Conservation (phyloP, 2,329 filamentous ascomycete species). For the Trichoderma semiorbis region DNA sequence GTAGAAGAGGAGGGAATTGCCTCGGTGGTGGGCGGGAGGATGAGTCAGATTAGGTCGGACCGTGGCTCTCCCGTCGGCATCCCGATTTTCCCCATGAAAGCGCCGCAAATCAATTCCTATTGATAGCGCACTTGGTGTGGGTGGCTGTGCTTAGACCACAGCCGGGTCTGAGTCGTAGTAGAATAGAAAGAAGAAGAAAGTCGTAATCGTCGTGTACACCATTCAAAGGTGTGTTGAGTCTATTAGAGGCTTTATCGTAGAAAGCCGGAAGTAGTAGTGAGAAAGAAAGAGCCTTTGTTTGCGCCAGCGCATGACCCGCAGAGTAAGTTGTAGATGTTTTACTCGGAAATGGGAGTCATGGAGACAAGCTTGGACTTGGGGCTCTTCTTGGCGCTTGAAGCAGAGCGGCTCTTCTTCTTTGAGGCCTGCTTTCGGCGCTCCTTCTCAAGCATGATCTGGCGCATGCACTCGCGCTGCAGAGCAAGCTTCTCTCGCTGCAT, state of each 20-base stretch:
- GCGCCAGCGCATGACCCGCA: conserved; percentile 11
- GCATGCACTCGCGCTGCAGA: conserved; percentile 51
- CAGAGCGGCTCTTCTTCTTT: conserved; percentile 35
- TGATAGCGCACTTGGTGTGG: background rate
- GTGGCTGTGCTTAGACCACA: conserved; percentile 9
- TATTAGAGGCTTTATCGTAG: conserved; percentile 6
- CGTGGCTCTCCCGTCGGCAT: conserved; percentile 1
- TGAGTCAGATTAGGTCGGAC: conserved; percentile 12
- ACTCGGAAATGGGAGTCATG: conserved; percentile 56
- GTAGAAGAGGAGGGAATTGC: background rate
- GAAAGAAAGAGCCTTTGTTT: background rate
- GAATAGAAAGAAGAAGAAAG: background rate
- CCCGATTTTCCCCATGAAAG: conserved; percentile 4
- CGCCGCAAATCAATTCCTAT: conserved; percentile 9
- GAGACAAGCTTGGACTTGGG: conserved; percentile 45
- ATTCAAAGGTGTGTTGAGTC: background rate
- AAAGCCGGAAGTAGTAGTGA: background rate
- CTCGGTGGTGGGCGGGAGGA: background rate
- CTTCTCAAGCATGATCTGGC: conserved; percentile 52
- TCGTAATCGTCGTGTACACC: conserved; percentile 6
- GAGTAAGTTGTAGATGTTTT: background rate
- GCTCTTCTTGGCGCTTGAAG: conserved; percentile 46
- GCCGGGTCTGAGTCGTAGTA: background rate
- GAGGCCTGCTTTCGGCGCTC: conserved; percentile 47
- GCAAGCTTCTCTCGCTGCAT: conserved; percentile 49